Evolutionary conservation across 1,284 basidiomycete species (phyloP), one percentile per base, ranked within the genome.

Genomic region (Melanopsichium pennsylvanicum): DNA sequence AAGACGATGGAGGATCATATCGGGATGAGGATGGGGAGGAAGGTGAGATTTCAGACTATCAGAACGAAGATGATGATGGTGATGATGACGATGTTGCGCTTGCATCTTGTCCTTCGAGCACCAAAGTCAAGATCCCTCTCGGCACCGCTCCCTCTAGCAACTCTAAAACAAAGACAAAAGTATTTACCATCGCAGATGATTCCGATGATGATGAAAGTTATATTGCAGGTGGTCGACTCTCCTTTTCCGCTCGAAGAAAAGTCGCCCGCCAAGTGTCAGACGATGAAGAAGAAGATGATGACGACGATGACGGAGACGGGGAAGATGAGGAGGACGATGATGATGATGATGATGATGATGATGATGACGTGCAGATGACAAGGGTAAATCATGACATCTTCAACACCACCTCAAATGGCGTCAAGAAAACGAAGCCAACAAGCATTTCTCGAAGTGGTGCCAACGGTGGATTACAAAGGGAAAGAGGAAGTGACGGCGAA

Each of bases 1-100:
- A 64, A n/a, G 56, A 58, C 31, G 62, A 34, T 5, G 61, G 50
- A 5, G 56, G 15, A 15, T 29, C 27, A 7, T 7, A 29, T 7
- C 8, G 8, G 27, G 27, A 29, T 29, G 7, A 50, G 2, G 47
- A 68, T 5, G 67, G 47, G 13, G 70, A 72, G n/a, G 63, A 61
- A 50, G 61, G 67, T 18, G 68, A 73, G 27, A 58, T 57, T 11
- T 69, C 59, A n/a, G n/a, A n/a, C n/a, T n/a, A n/a, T n/a, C n/a
- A n/a, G n/a, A n/a, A n/a, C n/a, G n/a, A n/a, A n/a, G n/a, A n/a
- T 15, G 64, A 57, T 16, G 61, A 63, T 25, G 51, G 57, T 29
- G 59, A 50, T 8, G 56, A 68, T 26, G 56, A 68, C 31, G 63
- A 60, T 40, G 54, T 57, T 10, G 66, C 58, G 3, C 45, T 50